These are phyloP conservation scores for Bifiguratus adelaidae DNA, from an alignment of 192 early-diverging fungal genomes.

Conservation along the genomic window DNA sequence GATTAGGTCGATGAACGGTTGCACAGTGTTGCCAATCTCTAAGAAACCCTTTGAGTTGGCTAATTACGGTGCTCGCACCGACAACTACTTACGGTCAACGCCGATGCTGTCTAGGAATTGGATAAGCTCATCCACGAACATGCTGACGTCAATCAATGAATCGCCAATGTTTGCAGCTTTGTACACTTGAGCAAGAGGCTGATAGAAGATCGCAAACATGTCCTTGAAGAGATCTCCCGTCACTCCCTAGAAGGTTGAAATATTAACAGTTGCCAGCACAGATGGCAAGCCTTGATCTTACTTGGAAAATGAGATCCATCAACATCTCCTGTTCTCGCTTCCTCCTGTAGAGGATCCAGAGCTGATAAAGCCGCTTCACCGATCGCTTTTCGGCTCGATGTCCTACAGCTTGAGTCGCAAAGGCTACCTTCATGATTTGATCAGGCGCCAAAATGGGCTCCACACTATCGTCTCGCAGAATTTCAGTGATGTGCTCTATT, in stretches of 20 bases:
- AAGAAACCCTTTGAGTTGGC: neutral
- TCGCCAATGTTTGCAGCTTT: constrained; percentile 43
- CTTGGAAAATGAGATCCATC: constrained; percentile 36
- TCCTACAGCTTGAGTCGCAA: neutral
- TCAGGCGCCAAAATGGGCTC: constrained; percentile 5
- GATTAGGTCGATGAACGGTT: constrained; percentile 30
- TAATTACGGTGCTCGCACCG: neutral
- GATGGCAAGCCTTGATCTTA: neutral
- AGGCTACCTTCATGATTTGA: constrained; percentile 11
- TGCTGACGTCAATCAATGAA: constrained; percentile 29
- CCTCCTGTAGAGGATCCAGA: constrained; percentile 32
- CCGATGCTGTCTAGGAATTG: constrained; percentile 34
- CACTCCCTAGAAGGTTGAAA: constrained; percentile 10
- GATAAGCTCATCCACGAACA: constrained; percentile 41
- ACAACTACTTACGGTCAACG: constrained; percentile 1
- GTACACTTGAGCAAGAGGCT: constrained; percentile 44
- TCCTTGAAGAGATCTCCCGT: constrained; percentile 43
- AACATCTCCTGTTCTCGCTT: constrained; percentile 35
- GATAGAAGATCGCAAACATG: constrained; percentile 43
- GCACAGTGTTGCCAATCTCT: constrained; percentile 16
- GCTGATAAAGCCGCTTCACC: constrained; percentile 22
- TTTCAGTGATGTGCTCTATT: neutral
- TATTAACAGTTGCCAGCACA: neutral
- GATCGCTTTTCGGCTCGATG: constrained; percentile 9
- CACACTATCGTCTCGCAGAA: constrained; percentile 9